Evolutionary conservation across 768 basidiomycete genomes (phyloP).

Genomic region (Boletus rex-veris): DNA sequence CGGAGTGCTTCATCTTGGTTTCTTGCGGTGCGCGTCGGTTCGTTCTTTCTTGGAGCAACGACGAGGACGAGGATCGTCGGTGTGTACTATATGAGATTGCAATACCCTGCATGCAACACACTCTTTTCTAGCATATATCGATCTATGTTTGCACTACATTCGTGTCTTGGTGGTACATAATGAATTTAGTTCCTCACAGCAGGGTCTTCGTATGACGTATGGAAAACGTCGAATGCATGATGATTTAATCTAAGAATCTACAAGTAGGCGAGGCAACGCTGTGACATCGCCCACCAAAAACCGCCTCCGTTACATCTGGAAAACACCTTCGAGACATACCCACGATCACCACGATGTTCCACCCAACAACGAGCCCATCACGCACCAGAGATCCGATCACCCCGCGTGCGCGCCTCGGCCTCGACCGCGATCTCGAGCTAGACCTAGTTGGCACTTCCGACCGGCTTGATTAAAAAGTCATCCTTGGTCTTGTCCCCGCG

Average conservation of each 20-base stretch:
- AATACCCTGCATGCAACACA: no score
- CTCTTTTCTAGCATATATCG: not conserved
- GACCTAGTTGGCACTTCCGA: not conserved
- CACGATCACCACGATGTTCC: not conserved
- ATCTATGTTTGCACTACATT: not conserved
- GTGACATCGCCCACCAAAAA: not conserved
- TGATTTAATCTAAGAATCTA: conserved; percentile 1
- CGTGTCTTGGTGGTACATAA: not conserved
- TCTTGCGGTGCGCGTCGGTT: not conserved
- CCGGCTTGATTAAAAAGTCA: conserved; percentile 18
- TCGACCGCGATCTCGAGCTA: no score
- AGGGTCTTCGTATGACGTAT: not conserved
- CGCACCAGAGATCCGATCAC: not conserved
- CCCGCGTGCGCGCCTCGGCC: not conserved
- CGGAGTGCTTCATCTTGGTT: not conserved
- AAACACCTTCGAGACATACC: not conserved
- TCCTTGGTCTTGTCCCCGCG: conserved; percentile 46
- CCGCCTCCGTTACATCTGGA: not conserved
- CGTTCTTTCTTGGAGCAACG: not conserved
- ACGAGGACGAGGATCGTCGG: not conserved
- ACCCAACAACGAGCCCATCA: not conserved
- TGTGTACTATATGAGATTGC: not conserved
- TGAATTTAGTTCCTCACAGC: no score
- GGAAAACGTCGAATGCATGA: no score
- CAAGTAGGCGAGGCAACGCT: not conserved